Conservation (phyloP, 1,284 basidiomycete genomes). For the Chiua sp. region DNA sequence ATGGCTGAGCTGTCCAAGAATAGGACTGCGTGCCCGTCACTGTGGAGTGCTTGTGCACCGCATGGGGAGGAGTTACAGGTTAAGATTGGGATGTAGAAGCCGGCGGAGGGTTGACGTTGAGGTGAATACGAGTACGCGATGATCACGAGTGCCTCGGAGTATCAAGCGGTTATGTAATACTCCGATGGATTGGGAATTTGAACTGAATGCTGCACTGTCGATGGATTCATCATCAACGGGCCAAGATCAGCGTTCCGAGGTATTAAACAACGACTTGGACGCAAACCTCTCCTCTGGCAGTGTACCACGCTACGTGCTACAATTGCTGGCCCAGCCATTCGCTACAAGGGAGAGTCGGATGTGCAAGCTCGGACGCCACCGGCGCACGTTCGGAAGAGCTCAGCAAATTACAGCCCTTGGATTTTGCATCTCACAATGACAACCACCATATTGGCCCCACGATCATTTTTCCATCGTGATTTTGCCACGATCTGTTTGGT, state of each 20-base stretch:
- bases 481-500: not conserved
- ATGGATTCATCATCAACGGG: not conserved
- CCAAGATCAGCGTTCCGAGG: not conserved
- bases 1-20: slow-evolving; percentile 16
- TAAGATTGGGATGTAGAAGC: slow-evolving; percentile 16
- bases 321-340: not conserved
- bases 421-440: not conserved
- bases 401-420: not conserved
- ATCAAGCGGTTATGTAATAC: too few species aligned
- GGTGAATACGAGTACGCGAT: slow-evolving; percentile 28
- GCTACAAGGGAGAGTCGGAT: not conserved
- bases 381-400: too few species aligned
- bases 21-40: slow-evolving; percentile 15
- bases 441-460: not conserved
- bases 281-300: too few species aligned
- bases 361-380: not conserved
- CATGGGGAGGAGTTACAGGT: slow-evolving; percentile 7
- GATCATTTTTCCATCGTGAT: not conserved
- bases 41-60: slow-evolving; percentile 16
- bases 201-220: not conserved
- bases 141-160: too few species aligned
- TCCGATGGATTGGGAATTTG: too few species aligned
- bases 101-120: slow-evolving; percentile 18
- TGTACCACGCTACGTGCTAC: not conserved
- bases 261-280: too few species aligned